phyloP scores from a whole-genome alignment of 257 asterid species.

The Nicotiana sylvestris region DNA sequence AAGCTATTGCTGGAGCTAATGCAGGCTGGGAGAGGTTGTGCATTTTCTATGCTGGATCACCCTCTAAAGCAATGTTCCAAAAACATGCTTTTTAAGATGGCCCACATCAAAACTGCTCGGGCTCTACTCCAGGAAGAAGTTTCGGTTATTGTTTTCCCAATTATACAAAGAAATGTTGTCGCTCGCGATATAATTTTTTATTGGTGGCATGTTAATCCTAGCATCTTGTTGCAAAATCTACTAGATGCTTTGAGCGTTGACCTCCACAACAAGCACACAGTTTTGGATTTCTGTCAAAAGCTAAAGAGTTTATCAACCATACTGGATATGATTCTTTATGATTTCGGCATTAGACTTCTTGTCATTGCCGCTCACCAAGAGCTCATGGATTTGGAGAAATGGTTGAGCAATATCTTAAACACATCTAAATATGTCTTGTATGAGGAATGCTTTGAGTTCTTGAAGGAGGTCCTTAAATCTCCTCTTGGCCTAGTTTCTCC shows the following conservation, averaged over 20 bases:
- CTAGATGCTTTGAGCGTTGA: conserved; percentile 62
- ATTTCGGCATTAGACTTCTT: conserved; percentile 72
- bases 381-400: conserved; percentile 73
- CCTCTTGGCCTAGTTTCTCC: conserved; percentile 52
- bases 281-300: conserved; percentile 81
- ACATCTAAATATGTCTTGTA: conserved; percentile 60
- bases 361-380: conserved; percentile 78
- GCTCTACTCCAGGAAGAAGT: conserved; percentile 79
- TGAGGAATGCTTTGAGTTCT: conserved; percentile 85
- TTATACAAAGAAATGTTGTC: conserved; percentile 41
- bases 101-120: conserved; percentile 82
- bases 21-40: conserved; percentile 92
- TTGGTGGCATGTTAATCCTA: conserved; percentile 72
- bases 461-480: conserved; percentile 85
- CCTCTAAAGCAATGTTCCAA: conserved; percentile 83
- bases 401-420: conserved; percentile 59
- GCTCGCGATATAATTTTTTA: conserved; percentile 42
- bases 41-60: conserved; percentile 63
- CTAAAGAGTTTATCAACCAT: conserved; percentile 69
- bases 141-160: conserved; percentile 59
- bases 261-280: conserved; percentile 45
- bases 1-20: too few relatives aligned
- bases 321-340: conserved; percentile 70
- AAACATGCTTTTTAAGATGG: conserved; percentile 82
- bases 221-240: conserved; percentile 68